Conservation (phyloP, 257 asterid genomes). For the Handroanthus guayacan region DNA sequence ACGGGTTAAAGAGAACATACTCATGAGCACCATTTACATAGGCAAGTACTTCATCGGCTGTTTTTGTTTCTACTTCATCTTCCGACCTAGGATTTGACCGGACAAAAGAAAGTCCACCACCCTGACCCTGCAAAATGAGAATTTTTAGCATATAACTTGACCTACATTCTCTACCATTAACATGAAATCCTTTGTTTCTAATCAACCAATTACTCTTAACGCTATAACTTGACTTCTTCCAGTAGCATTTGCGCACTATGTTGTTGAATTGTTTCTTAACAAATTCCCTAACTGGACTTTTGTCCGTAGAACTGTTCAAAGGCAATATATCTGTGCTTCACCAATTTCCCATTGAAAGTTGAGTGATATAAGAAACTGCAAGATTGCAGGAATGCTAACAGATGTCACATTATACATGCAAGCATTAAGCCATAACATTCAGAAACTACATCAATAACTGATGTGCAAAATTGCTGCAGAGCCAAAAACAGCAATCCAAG, state of each 20-base stretch:
- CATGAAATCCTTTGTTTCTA: not conserved
- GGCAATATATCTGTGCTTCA: not conserved
- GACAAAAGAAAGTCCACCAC: slow-evolving; percentile 73
- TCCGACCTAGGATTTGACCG: slow-evolving; percentile 43
- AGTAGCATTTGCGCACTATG: not conserved
- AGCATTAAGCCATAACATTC: not conserved
- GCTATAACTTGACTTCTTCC: not conserved
- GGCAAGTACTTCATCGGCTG: slow-evolving; percentile 57
- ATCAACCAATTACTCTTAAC: slow-evolving; percentile 5
- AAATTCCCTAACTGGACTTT: not conserved
- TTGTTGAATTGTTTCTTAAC: not conserved
- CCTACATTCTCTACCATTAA: not conserved
- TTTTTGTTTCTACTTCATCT: slow-evolving; percentile 44
- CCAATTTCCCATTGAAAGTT: not conserved
- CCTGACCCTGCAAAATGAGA: slow-evolving; percentile 67
- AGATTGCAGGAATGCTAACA: not conserved
- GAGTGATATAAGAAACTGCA: slow-evolving; percentile 8
- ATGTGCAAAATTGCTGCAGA: not conserved
- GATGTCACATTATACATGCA: slow-evolving; percentile 6
- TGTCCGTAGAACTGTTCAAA: not conserved
- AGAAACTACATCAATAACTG: not conserved
- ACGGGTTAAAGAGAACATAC: slow-evolving; percentile 73
- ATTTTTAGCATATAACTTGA: not conserved
- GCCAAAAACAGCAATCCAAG: not conserved
- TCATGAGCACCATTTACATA: slow-evolving; percentile 66